Conservation (phyloP, 2,329 filamentous ascomycete genomes). For the Onygenales sp. region DNA sequence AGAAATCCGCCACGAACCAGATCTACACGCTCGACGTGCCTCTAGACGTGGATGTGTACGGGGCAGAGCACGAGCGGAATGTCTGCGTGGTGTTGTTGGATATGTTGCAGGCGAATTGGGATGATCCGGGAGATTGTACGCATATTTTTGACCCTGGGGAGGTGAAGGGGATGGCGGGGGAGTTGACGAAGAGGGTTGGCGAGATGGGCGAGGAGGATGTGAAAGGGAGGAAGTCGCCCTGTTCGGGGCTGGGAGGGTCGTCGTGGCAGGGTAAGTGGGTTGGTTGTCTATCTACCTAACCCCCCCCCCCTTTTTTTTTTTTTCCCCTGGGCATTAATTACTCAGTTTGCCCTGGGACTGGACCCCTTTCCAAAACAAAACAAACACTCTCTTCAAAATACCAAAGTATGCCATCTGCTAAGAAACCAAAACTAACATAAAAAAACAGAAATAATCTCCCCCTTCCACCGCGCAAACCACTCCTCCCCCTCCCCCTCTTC, state of each 20-base stretch:
- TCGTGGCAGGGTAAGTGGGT: neutral
- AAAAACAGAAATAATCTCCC: conserved; percentile 4
- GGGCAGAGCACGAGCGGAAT: neutral
- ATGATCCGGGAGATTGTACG: conserved; percentile 1
- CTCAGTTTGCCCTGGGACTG: too few species aligned
- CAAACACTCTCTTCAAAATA: neutral
- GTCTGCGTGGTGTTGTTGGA: conserved; percentile 4
- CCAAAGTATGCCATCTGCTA: neutral
- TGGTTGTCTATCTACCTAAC: neutral
- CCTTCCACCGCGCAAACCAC: neutral
- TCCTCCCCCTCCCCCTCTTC: neutral
- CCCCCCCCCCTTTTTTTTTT: too few species aligned
- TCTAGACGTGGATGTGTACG: neutral
- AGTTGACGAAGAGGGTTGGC: neutral
- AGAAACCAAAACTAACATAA: neutral
- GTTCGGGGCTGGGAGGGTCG: conserved; percentile 1
- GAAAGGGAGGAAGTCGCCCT: neutral
- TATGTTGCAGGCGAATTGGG: neutral
- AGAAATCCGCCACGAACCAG: neutral
- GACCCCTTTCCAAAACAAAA: too few species aligned
- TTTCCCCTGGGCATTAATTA: too few species aligned
- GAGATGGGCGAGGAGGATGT: neutral
- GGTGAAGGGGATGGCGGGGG: neutral
- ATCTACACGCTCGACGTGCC: conserved; percentile 3
- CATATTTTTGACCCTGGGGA: neutral